phyloP scores from a whole-genome alignment of 495 filamentous ascomycete species.

The Cercophora samala region DNA sequence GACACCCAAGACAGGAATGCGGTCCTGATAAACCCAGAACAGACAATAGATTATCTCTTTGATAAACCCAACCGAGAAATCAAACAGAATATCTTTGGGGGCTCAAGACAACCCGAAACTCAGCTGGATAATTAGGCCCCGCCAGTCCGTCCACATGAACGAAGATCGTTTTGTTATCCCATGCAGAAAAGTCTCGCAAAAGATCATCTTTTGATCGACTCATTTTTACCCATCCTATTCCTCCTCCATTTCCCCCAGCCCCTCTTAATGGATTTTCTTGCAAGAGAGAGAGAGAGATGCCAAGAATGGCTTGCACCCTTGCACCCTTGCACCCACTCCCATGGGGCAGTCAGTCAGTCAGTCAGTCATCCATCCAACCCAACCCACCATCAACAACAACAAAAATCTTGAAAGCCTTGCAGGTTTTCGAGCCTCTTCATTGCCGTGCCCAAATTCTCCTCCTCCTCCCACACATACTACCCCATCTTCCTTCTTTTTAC shows the following conservation, averaged over 20 bases:
- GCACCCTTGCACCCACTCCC: neutral
- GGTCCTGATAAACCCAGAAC: neutral
- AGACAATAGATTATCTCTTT: neutral
- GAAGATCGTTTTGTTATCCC: neutral
- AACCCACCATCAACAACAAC: neutral
- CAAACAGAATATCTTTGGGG: neutral
- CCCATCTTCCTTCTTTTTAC: neutral
- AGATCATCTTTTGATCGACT: neutral
- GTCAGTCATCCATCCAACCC: no score
- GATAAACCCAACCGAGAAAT: neutral
- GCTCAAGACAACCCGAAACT: neutral
- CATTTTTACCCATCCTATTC: neutral
- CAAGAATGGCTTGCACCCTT: no score
- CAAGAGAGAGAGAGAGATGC: neutral
- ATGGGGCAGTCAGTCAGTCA: no score
- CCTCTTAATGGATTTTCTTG: neutral
- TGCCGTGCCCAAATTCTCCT: neutral
- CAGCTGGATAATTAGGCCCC: neutral
- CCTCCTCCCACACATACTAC: no score
- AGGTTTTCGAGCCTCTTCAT: no score
- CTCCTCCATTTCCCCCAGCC: neutral
- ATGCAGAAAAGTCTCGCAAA: neutral
- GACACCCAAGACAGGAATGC: no score
- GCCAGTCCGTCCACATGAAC: neutral
- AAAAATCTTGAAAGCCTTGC: constrained; percentile 3